Percentiles rank a stretch among this genome's conserved stretches.
phyloP scores from a whole-genome alignment of 148 eudicot species.

The Amaranthus cruentus region DNA sequence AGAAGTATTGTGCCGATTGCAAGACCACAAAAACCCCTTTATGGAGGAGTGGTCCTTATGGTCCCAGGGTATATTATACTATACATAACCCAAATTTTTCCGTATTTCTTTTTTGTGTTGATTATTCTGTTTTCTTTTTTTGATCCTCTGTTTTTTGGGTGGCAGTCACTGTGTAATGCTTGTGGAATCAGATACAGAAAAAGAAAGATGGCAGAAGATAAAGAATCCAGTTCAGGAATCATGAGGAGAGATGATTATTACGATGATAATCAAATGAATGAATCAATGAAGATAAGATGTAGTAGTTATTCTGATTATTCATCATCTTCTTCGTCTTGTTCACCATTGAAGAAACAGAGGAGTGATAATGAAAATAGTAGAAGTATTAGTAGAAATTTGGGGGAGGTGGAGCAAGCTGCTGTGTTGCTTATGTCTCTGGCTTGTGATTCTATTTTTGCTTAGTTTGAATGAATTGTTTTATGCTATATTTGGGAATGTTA shows the following conservation, averaged over 20 bases:
- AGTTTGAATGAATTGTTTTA: not conserved
- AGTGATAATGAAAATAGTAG: conserved; percentile 11
- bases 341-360: conserved; percentile 28
- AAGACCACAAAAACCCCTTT: conserved; percentile 45
- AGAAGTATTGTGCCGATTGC: conserved; percentile 36
- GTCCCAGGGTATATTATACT: conserved; percentile 46
- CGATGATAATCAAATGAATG: conserved; percentile 9
- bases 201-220: conserved; percentile 29
- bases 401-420: conserved; percentile 58
- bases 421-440: conserved; percentile 48
- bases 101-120: not conserved
- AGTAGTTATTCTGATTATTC: not conserved
- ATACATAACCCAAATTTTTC: not conserved
- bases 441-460: conserved; percentile 47
- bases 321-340: not conserved
- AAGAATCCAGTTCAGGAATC: conserved; percentile 13
- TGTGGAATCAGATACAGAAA: conserved; percentile 62
- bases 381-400: conserved; percentile 22
- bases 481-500: too few species aligned
- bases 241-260: not conserved
- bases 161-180: conserved; percentile 70
- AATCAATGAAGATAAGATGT: conserved; percentile 26
- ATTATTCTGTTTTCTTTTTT: not conserved
- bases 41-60: conserved; percentile 69
- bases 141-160: not conserved